These are phyloP conservation scores for Solanum hybrid DNA, from an alignment of 305 asterid genomes.

Conservation along the genomic window DNA sequence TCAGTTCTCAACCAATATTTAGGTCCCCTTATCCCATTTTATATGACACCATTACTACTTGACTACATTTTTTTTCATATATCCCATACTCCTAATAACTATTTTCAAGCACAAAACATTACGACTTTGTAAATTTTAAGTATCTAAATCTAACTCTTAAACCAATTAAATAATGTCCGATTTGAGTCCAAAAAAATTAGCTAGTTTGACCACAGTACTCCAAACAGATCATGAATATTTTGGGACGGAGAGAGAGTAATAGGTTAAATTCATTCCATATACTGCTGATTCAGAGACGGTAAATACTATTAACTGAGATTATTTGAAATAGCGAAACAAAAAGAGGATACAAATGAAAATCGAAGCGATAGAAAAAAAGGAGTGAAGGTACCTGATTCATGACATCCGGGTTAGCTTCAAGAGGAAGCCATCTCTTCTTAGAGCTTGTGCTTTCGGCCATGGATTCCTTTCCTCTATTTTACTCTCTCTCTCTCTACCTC, in stretches of 20 bases:
- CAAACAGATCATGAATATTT: not conserved
- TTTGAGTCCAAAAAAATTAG: not conserved
- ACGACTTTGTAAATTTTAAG: not conserved
- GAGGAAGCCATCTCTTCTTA: conserved; percentile 97
- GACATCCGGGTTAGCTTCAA: conserved; percentile 93
- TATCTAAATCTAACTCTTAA: not conserved
- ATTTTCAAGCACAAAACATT: not conserved
- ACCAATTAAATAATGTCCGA: not conserved
- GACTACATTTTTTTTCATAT: not conserved
- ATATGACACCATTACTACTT: not conserved
- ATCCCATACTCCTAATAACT: not conserved
- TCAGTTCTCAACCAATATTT: not conserved
- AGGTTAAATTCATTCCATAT: not conserved
- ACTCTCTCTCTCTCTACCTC: not conserved
- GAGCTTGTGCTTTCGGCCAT: conserved; percentile 52
- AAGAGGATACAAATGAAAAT: not conserved
- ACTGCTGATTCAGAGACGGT: not conserved
- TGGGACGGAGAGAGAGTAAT: not conserved
- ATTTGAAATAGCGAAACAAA: not conserved
- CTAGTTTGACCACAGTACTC: not conserved
- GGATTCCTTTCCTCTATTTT: not conserved
- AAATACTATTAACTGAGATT: not conserved
- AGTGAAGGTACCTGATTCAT: conserved; percentile 69
- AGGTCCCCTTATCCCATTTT: not conserved
- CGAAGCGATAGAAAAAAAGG: not conserved